Conservation (phyloP, 2,329 filamentous ascomycete species). For the Monilinia aucupariae region DNA sequence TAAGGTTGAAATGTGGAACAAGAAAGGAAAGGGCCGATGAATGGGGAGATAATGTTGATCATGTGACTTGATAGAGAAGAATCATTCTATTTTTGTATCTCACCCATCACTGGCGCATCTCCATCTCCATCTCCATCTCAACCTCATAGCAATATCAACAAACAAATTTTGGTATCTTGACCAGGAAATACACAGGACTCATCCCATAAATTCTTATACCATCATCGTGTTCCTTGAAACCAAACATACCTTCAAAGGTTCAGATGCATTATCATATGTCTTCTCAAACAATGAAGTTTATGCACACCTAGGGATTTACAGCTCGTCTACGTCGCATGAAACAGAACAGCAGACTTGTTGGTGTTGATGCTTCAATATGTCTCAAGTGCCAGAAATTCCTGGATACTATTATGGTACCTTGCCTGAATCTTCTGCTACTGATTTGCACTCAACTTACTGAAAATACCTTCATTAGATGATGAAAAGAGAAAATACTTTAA, state of each 20-base stretch:
- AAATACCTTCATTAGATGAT: slow-evolving; percentile 38
- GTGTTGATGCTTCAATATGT: background rate
- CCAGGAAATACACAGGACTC: background rate
- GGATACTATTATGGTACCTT: slow-evolving; percentile 50
- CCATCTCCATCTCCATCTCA: background rate
- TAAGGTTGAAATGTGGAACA: slow-evolving; percentile 10
- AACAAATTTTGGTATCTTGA: background rate
- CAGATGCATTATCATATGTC: background rate
- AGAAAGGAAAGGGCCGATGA: slow-evolving; percentile 8
- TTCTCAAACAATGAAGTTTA: background rate
- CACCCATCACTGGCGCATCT: background rate
- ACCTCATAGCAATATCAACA: background rate
- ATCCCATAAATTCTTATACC: background rate
- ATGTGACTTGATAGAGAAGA: background rate
- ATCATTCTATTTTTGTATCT: background rate
- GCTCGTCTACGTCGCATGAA: background rate
- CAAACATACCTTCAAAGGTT: background rate
- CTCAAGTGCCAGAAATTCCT: slow-evolving; percentile 38
- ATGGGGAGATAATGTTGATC: background rate
- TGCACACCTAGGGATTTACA: background rate
- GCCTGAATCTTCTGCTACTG: background rate
- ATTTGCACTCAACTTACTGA: background rate
- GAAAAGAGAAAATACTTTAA: slow-evolving; percentile 64
- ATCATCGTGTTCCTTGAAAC: background rate
- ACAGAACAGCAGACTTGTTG: background rate